Conservation (phyloP, 805 yeast genomes). For the Wickerhamiella slavikovae region DNA sequence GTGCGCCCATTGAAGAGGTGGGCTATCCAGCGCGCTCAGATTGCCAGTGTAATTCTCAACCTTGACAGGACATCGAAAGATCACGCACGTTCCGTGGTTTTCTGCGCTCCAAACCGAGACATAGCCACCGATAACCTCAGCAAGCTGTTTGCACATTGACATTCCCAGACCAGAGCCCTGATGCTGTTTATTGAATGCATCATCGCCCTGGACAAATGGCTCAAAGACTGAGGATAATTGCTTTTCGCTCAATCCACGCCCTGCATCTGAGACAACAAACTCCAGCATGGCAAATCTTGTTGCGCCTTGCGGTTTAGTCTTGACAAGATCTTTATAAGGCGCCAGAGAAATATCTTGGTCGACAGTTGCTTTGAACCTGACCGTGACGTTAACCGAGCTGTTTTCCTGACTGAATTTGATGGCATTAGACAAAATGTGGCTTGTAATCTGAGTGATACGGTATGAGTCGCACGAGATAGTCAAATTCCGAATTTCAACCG, state of each 20-base stretch:
- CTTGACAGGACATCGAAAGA: conserved; percentile 7
- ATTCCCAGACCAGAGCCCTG: conserved; percentile 95
- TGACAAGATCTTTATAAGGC: neutral
- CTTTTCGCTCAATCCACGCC: conserved; percentile 74
- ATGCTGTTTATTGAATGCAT: conserved; percentile 68
- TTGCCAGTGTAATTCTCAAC: neutral
- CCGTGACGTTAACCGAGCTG: conserved; percentile 14
- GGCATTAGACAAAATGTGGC: conserved; percentile 79
- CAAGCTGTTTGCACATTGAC: conserved; percentile 71
- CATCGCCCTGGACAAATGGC: conserved; percentile 94
- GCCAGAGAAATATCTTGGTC: conserved; percentile 5
- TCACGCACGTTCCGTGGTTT: conserved; percentile 8
- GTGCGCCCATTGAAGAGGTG: neutral
- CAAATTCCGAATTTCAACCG: conserved; percentile 29
- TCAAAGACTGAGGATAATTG: conserved; percentile 75
- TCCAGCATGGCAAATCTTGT: conserved; percentile 21
- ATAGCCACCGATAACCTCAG: conserved; percentile 74
- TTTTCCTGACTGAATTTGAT: conserved; percentile 69
- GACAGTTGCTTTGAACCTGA: conserved; percentile 5
- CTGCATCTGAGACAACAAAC: conserved; percentile 68
- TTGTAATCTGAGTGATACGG: conserved; percentile 70
- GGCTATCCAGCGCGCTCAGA: neutral
- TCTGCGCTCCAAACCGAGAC: conserved; percentile 22
- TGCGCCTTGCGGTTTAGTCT: neutral
- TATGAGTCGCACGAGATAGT: conserved; percentile 62